Evolutionary conservation across 805 yeast species (phyloP), one percentile per base, ranked within the genome.

Genomic region (Spathaspora hagerdaliae): DNA sequence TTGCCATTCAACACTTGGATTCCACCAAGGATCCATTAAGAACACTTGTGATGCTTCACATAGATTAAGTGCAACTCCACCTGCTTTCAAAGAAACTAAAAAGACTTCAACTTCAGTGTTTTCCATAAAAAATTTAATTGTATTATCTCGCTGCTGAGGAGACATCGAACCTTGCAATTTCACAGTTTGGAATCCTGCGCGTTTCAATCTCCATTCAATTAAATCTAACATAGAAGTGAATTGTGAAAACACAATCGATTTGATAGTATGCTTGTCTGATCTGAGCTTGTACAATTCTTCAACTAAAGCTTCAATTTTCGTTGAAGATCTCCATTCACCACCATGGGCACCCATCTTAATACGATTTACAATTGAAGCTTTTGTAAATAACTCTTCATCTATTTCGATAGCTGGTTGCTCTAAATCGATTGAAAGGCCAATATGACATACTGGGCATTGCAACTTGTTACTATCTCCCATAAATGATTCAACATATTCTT

Each of bases 21-120:
- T 95, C 98, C 99, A 94, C 99, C 99, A 94, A 32, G 98, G 98
- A 58, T 94, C 99, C 73, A 94, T 74, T 38, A 94, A 75, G 55
- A 94, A 94, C 39, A 94, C 98, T 58, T 92, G 98, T 2, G 95
- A 90, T 0, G 99, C 98, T 58, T 95, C 99, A 59, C 97, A 92
- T 52, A 94, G 73, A 61, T 94, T 94, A 53, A 94, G 74, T 0
- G 99, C 99, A 37, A 94, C 99, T 68, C 99, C 99, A 54, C 99
- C 99, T 0, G 99, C 99, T 60, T 94, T 94, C 56, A 94, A 75
- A 32, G 97, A 89, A 7, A 94, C 99, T 51, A 94, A 67, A 60
- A 94, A 94, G 7, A 94, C 96, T 63, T 94, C 99, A 35, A 92
- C 97, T 38, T 78, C 78, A 0, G 96, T 86, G 49, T 87, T 92